phyloP scores from a whole-genome alignment of 768 basidiomycete genomes.

The Pulveroboletus sp. region DNA sequence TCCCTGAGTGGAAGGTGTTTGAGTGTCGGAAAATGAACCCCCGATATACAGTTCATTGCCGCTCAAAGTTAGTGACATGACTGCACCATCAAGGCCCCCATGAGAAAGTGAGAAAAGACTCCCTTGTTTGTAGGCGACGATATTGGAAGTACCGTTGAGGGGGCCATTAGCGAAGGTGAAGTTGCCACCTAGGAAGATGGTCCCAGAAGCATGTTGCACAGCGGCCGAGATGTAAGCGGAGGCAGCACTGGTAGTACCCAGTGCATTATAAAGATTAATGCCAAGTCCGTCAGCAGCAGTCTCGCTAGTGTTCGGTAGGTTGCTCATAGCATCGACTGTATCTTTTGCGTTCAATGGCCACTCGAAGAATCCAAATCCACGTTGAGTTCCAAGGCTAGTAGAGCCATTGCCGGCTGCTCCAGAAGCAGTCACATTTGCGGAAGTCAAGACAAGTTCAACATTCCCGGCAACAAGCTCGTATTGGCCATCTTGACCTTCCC shows the following conservation, averaged over 20 bases:
- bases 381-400: conserved; percentile 33
- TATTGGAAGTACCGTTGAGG: conserved; percentile 58
- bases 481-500: conserved; percentile 57
- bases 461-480: conserved; percentile 84
- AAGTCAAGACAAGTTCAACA: conserved; percentile 73
- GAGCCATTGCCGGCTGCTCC: conserved; percentile 28
- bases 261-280: conserved; percentile 52
- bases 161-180: conserved; percentile 59
- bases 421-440: conserved; percentile 43
- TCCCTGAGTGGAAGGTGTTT: conserved; percentile 46
- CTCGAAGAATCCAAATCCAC: conserved; percentile 84
- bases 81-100: conserved; percentile 76
- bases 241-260: conserved; percentile 44
- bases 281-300: conserved; percentile 64
- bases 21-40: conserved; percentile 79
- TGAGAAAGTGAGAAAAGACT: conserved; percentile 48
- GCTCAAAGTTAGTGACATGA: conserved; percentile 59
- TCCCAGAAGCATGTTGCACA: conserved; percentile 61
- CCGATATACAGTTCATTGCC: conserved; percentile 75
- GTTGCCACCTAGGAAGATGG: conserved; percentile 69
- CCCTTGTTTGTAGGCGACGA: conserved; percentile 65
- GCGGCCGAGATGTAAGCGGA: conserved; percentile 47
- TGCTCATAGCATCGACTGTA: conserved; percentile 53
- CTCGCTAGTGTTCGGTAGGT: conserved; percentile 62
- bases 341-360: conserved; percentile 57